A percentile compares a stretch with the other conserved stretches of the same genome.
phyloP scores from a whole-genome alignment of 2,329 filamentous ascomycete species.

The Chaetomium olivaceum region DNA sequence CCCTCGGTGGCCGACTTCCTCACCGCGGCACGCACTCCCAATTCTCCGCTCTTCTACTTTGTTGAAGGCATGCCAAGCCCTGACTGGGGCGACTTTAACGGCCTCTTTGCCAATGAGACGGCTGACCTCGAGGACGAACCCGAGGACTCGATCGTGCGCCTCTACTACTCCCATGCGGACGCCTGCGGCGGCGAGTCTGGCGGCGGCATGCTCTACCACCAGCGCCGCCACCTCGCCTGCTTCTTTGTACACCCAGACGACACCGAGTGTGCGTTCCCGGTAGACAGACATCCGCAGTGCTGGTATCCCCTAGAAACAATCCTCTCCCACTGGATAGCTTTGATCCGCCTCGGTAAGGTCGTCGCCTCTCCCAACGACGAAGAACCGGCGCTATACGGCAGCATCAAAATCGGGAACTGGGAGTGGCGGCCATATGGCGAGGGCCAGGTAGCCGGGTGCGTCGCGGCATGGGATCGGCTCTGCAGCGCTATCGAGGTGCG shows the following conservation, averaged over 20 bases:
- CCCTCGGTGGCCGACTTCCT: constrained; percentile 7
- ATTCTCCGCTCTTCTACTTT: background rate
- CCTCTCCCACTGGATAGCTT: constrained; percentile 7
- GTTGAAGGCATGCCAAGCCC: background rate
- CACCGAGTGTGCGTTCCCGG: constrained; percentile 1
- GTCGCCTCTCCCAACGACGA: constrained; percentile 1
- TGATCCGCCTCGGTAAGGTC: constrained; percentile 6
- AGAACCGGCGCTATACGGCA: background rate
- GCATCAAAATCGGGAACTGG: constrained; percentile 8
- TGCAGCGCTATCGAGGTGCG: constrained; percentile 6
- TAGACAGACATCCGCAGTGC: background rate
- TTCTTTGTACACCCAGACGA: constrained; percentile 3
- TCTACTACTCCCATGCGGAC: constrained; percentile 1
- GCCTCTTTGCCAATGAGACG: background rate
- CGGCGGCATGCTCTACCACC: constrained; percentile 9
- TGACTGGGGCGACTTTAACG: background rate
- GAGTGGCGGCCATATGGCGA: constrained; percentile 13
- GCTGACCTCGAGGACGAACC: constrained; percentile 2
- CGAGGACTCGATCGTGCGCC: constrained; percentile 1
- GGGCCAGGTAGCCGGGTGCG: constrained; percentile 1
- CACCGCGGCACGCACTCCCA: background rate
- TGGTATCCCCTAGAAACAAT: constrained; percentile 13
- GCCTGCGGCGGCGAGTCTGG: background rate
- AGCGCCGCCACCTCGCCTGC: constrained; percentile 3
- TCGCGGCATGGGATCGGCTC: constrained; percentile 8